phyloP scores from a whole-genome alignment of 1,284 basidiomycete species.

The Tremellales sp. region DNA sequence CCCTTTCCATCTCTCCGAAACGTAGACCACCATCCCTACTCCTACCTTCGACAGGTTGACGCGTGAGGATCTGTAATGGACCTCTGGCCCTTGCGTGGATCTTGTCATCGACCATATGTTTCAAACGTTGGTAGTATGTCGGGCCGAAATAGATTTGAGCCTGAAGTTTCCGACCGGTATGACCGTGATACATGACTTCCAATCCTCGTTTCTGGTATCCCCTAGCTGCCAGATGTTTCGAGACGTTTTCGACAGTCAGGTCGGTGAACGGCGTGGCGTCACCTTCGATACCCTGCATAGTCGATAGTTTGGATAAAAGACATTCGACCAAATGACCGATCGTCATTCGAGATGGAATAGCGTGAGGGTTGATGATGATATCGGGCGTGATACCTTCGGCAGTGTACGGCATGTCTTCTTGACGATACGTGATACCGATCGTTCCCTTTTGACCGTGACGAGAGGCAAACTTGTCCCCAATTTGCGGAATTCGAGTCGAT shows the following conservation, averaged over 20 bases:
- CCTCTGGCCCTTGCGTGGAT: slow-evolving; percentile 97
- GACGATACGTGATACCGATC: slow-evolving; percentile 97
- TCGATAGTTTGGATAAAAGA: slow-evolving; percentile 92
- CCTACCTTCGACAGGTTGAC: slow-evolving; percentile 99
- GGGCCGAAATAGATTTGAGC: slow-evolving; percentile 98
- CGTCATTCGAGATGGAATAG: slow-evolving; percentile 99
- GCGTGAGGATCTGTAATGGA: slow-evolving; percentile 93
- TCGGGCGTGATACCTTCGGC: slow-evolving; percentile 94
- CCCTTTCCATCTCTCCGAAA: slow-evolving; percentile 96
- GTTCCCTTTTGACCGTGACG: slow-evolving; percentile 99
- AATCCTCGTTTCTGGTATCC: slow-evolving; percentile 95
- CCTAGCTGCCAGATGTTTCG: slow-evolving; percentile 69
- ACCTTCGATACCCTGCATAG: slow-evolving; percentile 91
- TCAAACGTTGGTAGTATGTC: slow-evolving; percentile 98
- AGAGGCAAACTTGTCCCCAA: slow-evolving; percentile 98
- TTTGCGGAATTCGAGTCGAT: slow-evolving; percentile 93
- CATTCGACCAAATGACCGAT: slow-evolving; percentile 99
- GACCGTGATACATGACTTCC: slow-evolving; percentile 98
- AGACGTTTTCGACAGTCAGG: slow-evolving; percentile 93
- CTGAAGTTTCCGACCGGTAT: slow-evolving; percentile 93
- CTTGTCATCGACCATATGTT: slow-evolving; percentile 99
- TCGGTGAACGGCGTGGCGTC: slow-evolving; percentile 99
- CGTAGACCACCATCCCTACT: slow-evolving; percentile 97
- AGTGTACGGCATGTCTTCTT: slow-evolving; percentile 99
- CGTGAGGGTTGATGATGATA: slow-evolving; percentile 98